Base-by-base conservation (phyloP, 768 basidiomycete species). In the Mycena belliarum region DNA sequence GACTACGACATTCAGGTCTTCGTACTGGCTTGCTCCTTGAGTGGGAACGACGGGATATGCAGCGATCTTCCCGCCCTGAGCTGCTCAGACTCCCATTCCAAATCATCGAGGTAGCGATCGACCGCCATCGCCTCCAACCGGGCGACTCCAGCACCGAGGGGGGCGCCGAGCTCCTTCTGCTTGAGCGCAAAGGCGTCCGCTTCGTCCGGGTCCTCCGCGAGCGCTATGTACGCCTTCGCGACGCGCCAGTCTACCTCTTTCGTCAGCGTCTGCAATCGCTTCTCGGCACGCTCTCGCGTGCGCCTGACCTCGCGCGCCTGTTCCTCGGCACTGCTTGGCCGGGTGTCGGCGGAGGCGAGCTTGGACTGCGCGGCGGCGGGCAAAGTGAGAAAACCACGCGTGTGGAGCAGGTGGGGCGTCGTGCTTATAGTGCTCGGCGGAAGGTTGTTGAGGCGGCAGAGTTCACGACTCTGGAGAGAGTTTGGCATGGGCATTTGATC, bases 331-430 rank as follows among this genome's bases (percentile, higher is more conserved):
- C 67, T 63, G 25, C 67, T 49, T 28, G 42, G 66, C 29, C 49
- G 63, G 33, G 60, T 63, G 60, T 63, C 63, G 58, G 55, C 40
- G 43, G 64, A 46, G 26, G 52, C 53, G 25, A 55, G 68, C 54
- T 64, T 64, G 15, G 64, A 71, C 51, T 68, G 72, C 5, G 74
- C 67, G 20, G 75, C 75, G 2, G 78, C 72, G 1, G 87, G 87
- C 11, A 90, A 74, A 16, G 75, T 67, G 55, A 91, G 70, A 59
- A 74, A 81, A 1, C 76, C 73, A 6, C 88, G 82, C 1, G 89
- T 90, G 69, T 90, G 88, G 16, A 91, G 74, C 9, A 91, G 73
- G 65, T 91, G 87, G 7, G 90, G 89, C 0, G 84, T 90, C 0
- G 86, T 89, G 55, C 75, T 81, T 20, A 91, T 71, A 4, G 87